Percentiles rank a stretch among this genome's conserved stretches.
Evolutionary conservation across 1,284 basidiomycete species (phyloP).

Genomic region (Singerocomus inundabilis): DNA sequence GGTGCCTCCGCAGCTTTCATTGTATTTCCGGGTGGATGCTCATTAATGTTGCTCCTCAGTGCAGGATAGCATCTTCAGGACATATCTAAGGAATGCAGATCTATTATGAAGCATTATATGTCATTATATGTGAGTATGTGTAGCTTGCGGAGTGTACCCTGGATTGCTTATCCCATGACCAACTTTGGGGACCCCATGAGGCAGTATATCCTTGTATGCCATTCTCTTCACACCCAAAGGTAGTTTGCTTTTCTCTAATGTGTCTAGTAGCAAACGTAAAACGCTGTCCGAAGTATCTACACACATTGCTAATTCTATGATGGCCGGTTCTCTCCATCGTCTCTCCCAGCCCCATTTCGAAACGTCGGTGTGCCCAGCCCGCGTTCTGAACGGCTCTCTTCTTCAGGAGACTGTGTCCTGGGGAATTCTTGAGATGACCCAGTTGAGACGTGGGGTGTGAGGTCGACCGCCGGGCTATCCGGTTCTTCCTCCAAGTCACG

Average conservation of each 20-base stretch:
- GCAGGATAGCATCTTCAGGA: slow-evolving; percentile 36
- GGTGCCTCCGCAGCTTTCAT: slow-evolving; percentile 21
- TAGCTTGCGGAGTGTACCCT: slow-evolving; percentile 1
- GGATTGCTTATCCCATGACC: not conserved
- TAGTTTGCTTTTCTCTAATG: not conserved
- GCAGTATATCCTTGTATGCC: not conserved
- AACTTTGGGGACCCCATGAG: not conserved
- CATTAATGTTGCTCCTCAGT: slow-evolving; percentile 23
- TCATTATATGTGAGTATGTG: not conserved
- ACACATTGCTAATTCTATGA: slow-evolving; percentile 1
- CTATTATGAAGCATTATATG: slow-evolving; percentile 23
- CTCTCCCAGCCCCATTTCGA: slow-evolving; percentile 41
- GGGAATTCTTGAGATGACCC: slow-evolving; percentile 26
- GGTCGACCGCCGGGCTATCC: slow-evolving; percentile 41
- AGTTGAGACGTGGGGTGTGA: slow-evolving; percentile 29
- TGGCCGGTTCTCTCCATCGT: slow-evolving; percentile 20
- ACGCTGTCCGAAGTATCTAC: not conserved
- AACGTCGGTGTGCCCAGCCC: slow-evolving; percentile 55
- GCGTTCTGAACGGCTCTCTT: slow-evolving; percentile 56
- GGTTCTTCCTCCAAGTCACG: slow-evolving; percentile 58
- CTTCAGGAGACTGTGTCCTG: slow-evolving; percentile 34
- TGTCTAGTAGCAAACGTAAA: slow-evolving; percentile 7
- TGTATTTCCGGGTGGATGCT: slow-evolving; percentile 6
- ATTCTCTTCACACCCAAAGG: not conserved
- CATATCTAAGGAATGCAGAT: slow-evolving; percentile 34